Evolutionary conservation across 331 rosid genomes (phyloP).

Genomic region (Cucumis variabilis): DNA sequence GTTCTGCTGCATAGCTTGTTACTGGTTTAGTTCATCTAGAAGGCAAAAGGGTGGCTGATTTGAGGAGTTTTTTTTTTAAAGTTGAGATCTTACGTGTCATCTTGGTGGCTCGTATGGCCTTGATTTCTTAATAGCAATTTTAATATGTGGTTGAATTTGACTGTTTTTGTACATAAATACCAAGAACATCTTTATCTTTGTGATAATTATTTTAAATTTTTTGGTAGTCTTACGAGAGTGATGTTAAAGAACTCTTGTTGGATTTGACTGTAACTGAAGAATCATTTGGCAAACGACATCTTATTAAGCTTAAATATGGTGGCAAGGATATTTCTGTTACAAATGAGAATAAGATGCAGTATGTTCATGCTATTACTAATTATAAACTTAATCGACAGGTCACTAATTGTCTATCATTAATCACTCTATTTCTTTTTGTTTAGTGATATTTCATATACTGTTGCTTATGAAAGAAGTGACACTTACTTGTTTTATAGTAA

Average conservation of each 20-base stretch:
- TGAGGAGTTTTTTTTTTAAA: too few species aligned
- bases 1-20: too few species aligned
- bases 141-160: too few species aligned
- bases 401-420: constrained; percentile 32
- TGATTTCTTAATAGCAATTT: too few species aligned
- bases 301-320: constrained; percentile 87
- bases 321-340: constrained; percentile 89
- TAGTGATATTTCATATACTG: neutral
- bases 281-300: constrained; percentile 77
- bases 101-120: too few species aligned
- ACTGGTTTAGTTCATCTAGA: too few species aligned
- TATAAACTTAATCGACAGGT: constrained; percentile 98
- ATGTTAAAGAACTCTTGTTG: constrained; percentile 78
- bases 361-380: constrained; percentile 95
- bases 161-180: too few species aligned
- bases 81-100: too few species aligned
- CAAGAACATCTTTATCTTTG: constrained; percentile 14
- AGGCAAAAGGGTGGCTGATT: too few species aligned
- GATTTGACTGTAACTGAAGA: constrained; percentile 98
- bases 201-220: constrained; percentile 19
- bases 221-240: constrained; percentile 84
- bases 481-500: neutral
- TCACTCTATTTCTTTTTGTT: neutral
- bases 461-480: neutral
- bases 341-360: constrained; percentile 93